A percentile compares a stretch with the other conserved stretches of the same genome.
Evolutionary conservation across 306 rosid species (phyloP).

Genomic region (Casuarina cunninghamiana): DNA sequence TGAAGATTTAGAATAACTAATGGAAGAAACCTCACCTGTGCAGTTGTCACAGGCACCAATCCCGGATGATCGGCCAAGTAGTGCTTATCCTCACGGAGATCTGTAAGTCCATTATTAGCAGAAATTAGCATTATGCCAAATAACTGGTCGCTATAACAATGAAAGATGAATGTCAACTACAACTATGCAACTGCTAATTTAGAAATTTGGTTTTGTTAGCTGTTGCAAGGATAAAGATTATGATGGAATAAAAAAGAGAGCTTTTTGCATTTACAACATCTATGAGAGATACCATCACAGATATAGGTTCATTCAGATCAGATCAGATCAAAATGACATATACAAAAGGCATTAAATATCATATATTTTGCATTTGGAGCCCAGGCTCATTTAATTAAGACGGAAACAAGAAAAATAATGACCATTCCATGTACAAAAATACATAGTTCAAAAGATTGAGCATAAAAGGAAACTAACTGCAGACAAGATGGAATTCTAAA

Average conservation of each 20-base stretch:
- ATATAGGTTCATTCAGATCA: slow-evolving; percentile 18
- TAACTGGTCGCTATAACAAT: slow-evolving; percentile 15
- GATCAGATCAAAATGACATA: not conserved
- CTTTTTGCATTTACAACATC: not conserved
- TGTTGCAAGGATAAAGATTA: slow-evolving; percentile 6
- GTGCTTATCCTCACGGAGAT: slow-evolving; percentile 88
- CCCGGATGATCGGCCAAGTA: slow-evolving; percentile 92
- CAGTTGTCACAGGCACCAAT: slow-evolving; percentile 74
- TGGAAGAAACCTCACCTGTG: slow-evolving; percentile 56
- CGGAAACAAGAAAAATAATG: not conserved
- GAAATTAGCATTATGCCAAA: slow-evolving; percentile 11
- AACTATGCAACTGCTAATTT: slow-evolving; percentile 4
- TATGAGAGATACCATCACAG: slow-evolving; percentile 17
- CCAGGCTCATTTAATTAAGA: not conserved
- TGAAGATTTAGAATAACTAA: slow-evolving; percentile 19
- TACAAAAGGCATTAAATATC: slow-evolving; percentile 17
- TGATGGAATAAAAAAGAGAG: slow-evolving; percentile 2
- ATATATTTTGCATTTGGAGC: not conserved
- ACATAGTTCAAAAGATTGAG: not conserved
- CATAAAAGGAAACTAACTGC: not conserved
- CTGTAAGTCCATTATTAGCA: slow-evolving; percentile 41
- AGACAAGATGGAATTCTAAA: not conserved
- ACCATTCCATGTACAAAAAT: not conserved
- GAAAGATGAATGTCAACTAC: slow-evolving; percentile 11
- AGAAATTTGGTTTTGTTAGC: not conserved